Evolutionary conservation across 805 yeast species (phyloP), one percentile per base, ranked within the genome.

Genomic region (Wickerhamiella australiensis): DNA sequence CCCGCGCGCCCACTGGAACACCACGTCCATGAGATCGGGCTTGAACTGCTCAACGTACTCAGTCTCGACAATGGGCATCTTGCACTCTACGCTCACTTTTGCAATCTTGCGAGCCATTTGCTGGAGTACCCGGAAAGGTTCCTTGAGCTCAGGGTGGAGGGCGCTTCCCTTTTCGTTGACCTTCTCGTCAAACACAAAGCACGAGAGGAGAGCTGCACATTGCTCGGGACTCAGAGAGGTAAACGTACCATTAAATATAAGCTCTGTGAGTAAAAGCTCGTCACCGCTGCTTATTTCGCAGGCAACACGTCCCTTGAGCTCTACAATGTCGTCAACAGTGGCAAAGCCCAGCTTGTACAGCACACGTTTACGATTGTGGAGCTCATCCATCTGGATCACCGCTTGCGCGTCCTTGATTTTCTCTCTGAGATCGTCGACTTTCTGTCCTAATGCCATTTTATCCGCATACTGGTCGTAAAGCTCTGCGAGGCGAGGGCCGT

Each of bases 151-250:
- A 0, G 95, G 87, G 57, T 84, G 79, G 57, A 92, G 71, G 56
- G 90, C 76, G 47, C 95, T 92, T 46, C 50, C 52, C 61, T 85
- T 95, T 37, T 63, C 68, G 62, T 87, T 87, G 37, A 95, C 84
- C 61, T 94, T 77, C 63, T 94, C 99, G 65, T 92, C 96, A 76
- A 92, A 92, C 4, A 94, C 96, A 66, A 90, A 92, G 68, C 96
- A 87, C 33, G 96, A 87, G 47, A 92, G 67, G 48, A 92, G 68
- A 0, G 96, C 85, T 11, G 96, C 96, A 65, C 94, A 80, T 64
- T 87, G 96, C 59, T 85, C 95, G 1, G 95, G 81, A 4, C 79
- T 73, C 53, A 92, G 71, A 46, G 86, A 95, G 59, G 80, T 86
- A 70, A 92, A 92, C 21, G 85, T 83, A 76, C 97, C 97, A 63